These are phyloP conservation scores for Salvia hispanica DNA, from an alignment of 257 asterid genomes.

Conservation along the genomic window DNA sequence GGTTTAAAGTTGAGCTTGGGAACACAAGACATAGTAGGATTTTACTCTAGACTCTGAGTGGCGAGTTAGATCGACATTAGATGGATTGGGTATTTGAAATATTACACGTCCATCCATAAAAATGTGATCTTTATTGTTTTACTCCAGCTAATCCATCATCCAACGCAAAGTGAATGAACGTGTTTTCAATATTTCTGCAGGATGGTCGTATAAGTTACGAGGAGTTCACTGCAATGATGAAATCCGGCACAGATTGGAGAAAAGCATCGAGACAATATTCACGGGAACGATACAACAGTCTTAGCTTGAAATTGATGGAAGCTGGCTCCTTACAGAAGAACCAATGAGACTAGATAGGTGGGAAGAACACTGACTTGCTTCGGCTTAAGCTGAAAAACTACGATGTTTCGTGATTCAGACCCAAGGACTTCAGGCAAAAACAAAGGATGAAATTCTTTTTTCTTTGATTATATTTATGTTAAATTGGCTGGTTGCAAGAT, in stretches of 20 bases:
- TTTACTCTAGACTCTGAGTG: too few species aligned
- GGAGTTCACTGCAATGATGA: conserved; percentile 67
- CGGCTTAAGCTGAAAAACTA: not conserved
- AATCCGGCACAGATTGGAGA: conserved; percentile 75
- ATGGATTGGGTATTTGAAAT: too few species aligned
- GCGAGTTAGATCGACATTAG: too few species aligned
- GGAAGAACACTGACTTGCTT: not conserved
- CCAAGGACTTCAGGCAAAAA: conserved; percentile 1
- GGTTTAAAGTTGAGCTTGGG: not conserved
- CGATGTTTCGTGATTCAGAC: not conserved
- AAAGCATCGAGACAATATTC: conserved; percentile 69
- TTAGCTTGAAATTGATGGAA: conserved; percentile 53
- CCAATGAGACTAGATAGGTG: conserved; percentile 34
- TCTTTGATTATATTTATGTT: conserved; percentile 17
- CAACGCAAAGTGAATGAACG: too few species aligned
- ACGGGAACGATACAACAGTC: conserved; percentile 57
- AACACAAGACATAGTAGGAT: not conserved
- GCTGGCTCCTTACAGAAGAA: conserved; percentile 43
- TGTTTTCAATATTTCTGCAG: conserved; percentile 32
- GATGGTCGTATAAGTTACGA: conserved; percentile 68
- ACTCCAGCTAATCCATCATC: too few species aligned
- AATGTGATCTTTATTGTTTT: too few species aligned
- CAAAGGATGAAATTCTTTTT: conserved; percentile 17
- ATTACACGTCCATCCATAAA: too few species aligned
- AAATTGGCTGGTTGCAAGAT: conserved; percentile 17